Evolutionary conservation across 768 basidiomycete species (phyloP).

Genomic region (Suillus variegatus): DNA sequence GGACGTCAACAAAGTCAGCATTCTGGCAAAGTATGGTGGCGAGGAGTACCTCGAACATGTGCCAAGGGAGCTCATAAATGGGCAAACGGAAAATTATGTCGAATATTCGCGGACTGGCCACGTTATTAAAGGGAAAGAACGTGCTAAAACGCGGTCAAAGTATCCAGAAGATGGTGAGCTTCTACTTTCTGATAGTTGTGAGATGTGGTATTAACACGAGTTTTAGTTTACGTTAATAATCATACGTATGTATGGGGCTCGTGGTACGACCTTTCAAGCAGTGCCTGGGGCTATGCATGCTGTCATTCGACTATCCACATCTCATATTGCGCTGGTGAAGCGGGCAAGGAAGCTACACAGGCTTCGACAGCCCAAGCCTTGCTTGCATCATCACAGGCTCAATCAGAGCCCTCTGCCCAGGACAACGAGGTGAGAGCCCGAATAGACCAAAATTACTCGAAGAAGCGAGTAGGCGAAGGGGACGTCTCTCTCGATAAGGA

Average conservation of each 20-base stretch:
- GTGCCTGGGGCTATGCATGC: constrained; percentile 92
- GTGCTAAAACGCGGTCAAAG: constrained; percentile 84
- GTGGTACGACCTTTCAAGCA: constrained; percentile 73
- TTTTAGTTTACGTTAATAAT: constrained; percentile 83
- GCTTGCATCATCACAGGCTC: constrained; percentile 43
- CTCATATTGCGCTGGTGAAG: constrained; percentile 90
- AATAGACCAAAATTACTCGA: constrained; percentile 73
- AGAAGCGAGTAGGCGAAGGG: constrained; percentile 80
- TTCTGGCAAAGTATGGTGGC: constrained; percentile 92
- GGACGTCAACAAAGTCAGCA: constrained; percentile 85
- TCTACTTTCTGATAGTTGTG: constrained; percentile 3
- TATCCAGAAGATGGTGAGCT: constrained; percentile 93
- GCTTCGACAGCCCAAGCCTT: constrained; percentile 77
- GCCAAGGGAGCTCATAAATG: constrained; percentile 91
- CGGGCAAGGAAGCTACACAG: constrained; percentile 74
- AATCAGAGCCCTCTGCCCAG: constrained; percentile 31
- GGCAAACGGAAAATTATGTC: constrained; percentile 96
- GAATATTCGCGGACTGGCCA: constrained; percentile 94
- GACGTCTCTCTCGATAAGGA: constrained; percentile 75
- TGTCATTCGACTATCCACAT: constrained; percentile 86
- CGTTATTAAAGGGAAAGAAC: constrained; percentile 89
- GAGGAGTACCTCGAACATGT: constrained; percentile 87
- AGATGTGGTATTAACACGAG: constrained; percentile 9
- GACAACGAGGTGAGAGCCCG: constrained; percentile 36
- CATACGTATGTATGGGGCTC: constrained; percentile 98